phyloP scores from a whole-genome alignment of 116 monocot species.

The Thalassia testudinum region DNA sequence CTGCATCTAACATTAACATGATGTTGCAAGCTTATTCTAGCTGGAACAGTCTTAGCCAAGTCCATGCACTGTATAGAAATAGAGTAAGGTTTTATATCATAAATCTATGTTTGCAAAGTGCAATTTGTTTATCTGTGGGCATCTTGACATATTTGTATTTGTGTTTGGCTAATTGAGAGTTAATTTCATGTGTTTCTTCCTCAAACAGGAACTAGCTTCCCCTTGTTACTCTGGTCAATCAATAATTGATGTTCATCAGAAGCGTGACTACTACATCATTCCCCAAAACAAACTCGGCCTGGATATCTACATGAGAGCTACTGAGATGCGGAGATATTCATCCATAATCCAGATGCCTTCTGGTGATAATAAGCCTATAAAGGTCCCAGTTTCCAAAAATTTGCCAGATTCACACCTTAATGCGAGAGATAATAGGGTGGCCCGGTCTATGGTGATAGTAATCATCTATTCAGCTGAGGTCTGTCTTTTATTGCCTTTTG shows the following conservation, averaged over 20 bases:
- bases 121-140: too few species aligned
- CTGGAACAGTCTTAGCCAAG: conserved; percentile 63
- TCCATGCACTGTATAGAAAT: conserved; percentile 29
- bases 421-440: conserved; percentile 17
- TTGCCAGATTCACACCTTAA: conserved; percentile 55
- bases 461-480: conserved; percentile 81
- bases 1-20: conserved; percentile 75
- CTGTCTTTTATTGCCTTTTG: too few species aligned
- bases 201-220: conserved; percentile 9
- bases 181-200: too few species aligned
- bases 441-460: conserved; percentile 44
- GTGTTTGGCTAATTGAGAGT: too few species aligned
- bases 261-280: conserved; percentile 58
- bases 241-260: conserved; percentile 46
- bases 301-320: conserved; percentile 58
- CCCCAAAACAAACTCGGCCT: conserved; percentile 89
- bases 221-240: conserved; percentile 26
- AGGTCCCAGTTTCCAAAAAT: conserved; percentile 67
- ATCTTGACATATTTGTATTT: too few species aligned
- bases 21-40: conserved; percentile 91
- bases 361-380: conserved; percentile 61
- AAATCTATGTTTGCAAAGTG: too few species aligned
- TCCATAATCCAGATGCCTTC: conserved; percentile 69
- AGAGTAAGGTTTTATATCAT: too few species aligned
- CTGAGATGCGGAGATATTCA: conserved; percentile 31